Evolutionary conservation across 2,329 filamentous ascomycete genomes (phyloP), one percentile per base, ranked within the genome.

Genomic region (Alternaria sp.): DNA sequence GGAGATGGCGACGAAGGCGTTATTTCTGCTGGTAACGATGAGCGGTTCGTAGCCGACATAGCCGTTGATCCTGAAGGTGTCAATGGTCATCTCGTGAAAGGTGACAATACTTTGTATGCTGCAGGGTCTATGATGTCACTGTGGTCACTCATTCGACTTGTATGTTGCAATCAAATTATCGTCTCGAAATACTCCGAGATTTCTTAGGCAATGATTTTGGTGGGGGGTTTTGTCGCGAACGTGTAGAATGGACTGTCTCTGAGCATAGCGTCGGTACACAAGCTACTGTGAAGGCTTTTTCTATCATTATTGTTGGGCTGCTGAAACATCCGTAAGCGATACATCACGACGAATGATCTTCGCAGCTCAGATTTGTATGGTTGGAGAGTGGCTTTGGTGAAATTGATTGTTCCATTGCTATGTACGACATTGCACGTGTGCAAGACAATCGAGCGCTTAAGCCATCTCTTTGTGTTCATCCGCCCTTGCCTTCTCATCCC

Each of bases 401-500:
- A 34, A 20, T 10, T 36, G 18, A 49, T 49, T 16, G 1, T 11
- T 36, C 34, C 18, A 36, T 49, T 25, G 9, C 38, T 49, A 12
- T 28, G 25, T 12, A 8, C 8, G 18, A 22, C 1, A 11, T 10
- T 36, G 16, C 8, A 12, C 20, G 30, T 49, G 5, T 16, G 46
- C 16, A 10, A 7, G 14, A 49, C 30, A n/a, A 36, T 5, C 9
- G 16, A 49, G 10, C 18, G 16, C 40, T 32, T 57, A 68, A 32
- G 58, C 64, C 34, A 60, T 60, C 41, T 63, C 62, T 5, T 54
- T 48, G 14, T 52, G 64, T 34, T 62, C 63, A 34, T 73, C 65
- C 40, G 49, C 54, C 67, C 78, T 79, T 46, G 75, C 73, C 70
- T 81, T 81, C 27, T 77, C 76, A 9, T 73, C 64, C 27, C 68